Percentiles rank a stretch among this genome's conserved stretches.
Conservation (phyloP, 306 rosid genomes). For the Corylus heterophylla region DNA sequence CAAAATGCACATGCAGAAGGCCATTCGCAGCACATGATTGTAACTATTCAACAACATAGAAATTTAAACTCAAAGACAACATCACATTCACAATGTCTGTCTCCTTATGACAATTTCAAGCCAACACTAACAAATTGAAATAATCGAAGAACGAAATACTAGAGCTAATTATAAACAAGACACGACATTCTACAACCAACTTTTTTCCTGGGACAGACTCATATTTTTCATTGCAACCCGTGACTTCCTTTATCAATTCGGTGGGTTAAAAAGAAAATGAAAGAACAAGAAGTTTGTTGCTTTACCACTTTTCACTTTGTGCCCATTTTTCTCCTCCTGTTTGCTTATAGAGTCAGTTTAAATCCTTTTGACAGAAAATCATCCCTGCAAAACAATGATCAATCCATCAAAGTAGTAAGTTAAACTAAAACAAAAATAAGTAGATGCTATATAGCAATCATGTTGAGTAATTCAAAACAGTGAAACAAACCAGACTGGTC, state of each 20-base stretch:
- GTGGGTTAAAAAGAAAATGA: background rate
- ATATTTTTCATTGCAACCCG: background rate
- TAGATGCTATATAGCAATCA: too few relatives aligned
- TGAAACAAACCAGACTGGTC: too few relatives aligned
- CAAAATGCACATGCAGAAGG: background rate
- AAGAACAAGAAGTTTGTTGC: background rate
- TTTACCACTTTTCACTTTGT: background rate
- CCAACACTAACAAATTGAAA: background rate
- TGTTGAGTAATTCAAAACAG: too few relatives aligned
- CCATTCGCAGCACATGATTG: background rate
- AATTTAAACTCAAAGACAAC: background rate
- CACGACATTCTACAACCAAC: background rate
- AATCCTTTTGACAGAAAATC: slow-evolving; percentile 50
- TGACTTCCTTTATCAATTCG: background rate
- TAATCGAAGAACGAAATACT: background rate
- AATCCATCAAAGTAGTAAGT: background rate
- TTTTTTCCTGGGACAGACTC: background rate
- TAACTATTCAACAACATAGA: background rate
- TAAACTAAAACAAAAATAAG: background rate
- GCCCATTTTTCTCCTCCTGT: background rate
- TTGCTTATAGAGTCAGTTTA: slow-evolving; percentile 38
- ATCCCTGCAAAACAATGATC: slow-evolving; percentile 25
- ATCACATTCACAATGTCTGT: background rate
- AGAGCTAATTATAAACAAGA: background rate
- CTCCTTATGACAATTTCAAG: background rate